Evolutionary conservation across 768 basidiomycete genomes (phyloP).

Genomic region (Suillus placidus): DNA sequence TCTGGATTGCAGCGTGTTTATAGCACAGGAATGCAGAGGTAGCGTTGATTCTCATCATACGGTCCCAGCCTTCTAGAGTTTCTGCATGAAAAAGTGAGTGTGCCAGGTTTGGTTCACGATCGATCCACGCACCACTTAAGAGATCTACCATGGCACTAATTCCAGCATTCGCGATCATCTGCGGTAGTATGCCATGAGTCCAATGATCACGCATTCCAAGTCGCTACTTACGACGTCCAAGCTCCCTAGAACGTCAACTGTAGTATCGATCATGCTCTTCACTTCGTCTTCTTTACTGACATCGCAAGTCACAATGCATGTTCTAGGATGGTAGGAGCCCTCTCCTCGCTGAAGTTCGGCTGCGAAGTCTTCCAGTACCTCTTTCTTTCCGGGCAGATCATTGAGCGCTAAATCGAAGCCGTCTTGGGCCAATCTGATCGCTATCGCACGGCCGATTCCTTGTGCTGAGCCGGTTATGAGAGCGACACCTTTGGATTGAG

Average conservation of each 20-base stretch:
- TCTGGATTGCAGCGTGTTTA: slow-evolving; percentile 41
- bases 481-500: slow-evolving; percentile 31
- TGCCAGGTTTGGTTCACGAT: background rate
- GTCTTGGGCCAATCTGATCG: slow-evolving; percentile 36
- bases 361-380: slow-evolving; percentile 31
- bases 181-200: background rate
- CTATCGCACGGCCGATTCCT: slow-evolving; percentile 33
- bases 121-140: background rate
- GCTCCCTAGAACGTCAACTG: slow-evolving; percentile 38
- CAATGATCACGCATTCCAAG: background rate
- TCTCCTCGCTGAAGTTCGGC: slow-evolving; percentile 28
- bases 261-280: slow-evolving; percentile 38
- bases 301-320: slow-evolving; percentile 38
- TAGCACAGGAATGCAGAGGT: slow-evolving; percentile 41
- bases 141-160: slow-evolving; percentile 17
- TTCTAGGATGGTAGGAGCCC: slow-evolving; percentile 11
- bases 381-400: slow-evolving; percentile 30
- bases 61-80: slow-evolving; percentile 29
- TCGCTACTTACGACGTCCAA: slow-evolving; percentile 47
- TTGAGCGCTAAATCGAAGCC: slow-evolving; percentile 36
- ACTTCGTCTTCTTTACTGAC: slow-evolving; percentile 47
- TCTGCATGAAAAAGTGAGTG: slow-evolving; percentile 1
- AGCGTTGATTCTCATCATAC: slow-evolving; percentile 33
- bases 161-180: slow-evolving; percentile 35
- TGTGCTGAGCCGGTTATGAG: slow-evolving; percentile 40